phyloP scores from a whole-genome alignment of 192 early-diverging fungal genomes.

The Entomortierella lignicola region DNA sequence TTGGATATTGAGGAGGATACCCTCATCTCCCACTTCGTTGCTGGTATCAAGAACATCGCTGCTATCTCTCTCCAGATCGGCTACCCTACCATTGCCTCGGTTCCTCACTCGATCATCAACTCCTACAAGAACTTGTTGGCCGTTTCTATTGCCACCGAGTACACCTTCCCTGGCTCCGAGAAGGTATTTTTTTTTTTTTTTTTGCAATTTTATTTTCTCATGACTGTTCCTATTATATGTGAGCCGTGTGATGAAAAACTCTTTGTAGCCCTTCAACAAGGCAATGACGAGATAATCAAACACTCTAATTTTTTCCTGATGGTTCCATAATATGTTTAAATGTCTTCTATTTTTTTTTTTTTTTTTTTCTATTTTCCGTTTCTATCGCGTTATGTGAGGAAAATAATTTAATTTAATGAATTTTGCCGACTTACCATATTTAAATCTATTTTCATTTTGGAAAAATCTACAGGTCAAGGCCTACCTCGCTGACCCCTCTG shows the following conservation, averaged over 20 bases:
- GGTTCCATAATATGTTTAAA: conserved; percentile 29
- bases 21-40: conserved; percentile 74
- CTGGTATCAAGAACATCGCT: conserved; percentile 79
- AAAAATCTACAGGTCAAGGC: conserved; percentile 82
- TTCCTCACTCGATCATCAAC: conserved; percentile 97
- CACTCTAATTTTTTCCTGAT: conserved; percentile 85
- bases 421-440: conserved; percentile 4
- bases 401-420: background rate
- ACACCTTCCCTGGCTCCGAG: conserved; percentile 91
- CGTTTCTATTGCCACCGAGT: conserved; percentile 90
- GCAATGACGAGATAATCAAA: conserved; percentile 59
- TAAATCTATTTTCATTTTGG: background rate
- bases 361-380: conserved; percentile 8
- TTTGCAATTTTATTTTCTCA: conserved; percentile 12
- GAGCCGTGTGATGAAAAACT: conserved; percentile 60
- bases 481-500: conserved; percentile 91
- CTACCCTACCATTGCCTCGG: conserved; percentile 85
- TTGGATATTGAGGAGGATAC: conserved; percentile 90
- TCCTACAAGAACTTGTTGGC: conserved; percentile 97
- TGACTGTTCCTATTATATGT: conserved; percentile 2
- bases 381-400: background rate
- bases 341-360: conserved; percentile 1
- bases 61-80: conserved; percentile 84
- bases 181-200: conserved; percentile 61
- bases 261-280: conserved; percentile 51